Evolutionary conservation across 2,329 filamentous ascomycete genomes (phyloP).

Genomic region (Fusarium sp.): DNA sequence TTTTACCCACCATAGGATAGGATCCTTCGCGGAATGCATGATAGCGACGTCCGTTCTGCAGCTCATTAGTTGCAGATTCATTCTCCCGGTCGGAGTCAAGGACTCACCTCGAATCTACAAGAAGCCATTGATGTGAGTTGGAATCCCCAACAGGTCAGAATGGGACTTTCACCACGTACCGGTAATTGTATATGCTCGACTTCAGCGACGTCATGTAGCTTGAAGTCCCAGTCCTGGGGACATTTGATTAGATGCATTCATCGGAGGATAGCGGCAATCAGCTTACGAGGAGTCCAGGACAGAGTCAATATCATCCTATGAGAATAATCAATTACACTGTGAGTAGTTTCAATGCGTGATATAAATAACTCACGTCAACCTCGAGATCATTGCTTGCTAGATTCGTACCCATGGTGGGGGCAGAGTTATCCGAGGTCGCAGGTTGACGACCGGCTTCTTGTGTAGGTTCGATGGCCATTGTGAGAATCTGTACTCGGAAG

Average conservation of each 20-base stretch:
- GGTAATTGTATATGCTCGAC: constrained; percentile 26
- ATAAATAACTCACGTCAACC: constrained; percentile 2
- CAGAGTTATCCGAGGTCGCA: not conserved
- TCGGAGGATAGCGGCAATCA: accelerated
- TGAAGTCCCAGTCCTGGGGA: not conserved
- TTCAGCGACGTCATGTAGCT: constrained; percentile 29
- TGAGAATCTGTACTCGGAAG: accelerated
- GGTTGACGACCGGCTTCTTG: not conserved
- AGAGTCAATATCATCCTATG: not conserved
- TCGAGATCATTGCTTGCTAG: not conserved
- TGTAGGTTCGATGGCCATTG: not conserved
- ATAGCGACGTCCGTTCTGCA: constrained; percentile 27
- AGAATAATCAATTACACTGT: accelerated
- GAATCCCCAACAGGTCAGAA: accelerated
- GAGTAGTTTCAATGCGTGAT: accelerated
- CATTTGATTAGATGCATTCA: not conserved
- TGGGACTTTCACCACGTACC: not conserved
- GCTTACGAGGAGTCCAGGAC: not conserved
- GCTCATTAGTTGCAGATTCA: not conserved
- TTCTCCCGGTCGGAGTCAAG: accelerated
- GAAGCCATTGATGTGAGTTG: not conserved
- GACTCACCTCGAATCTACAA: constrained; percentile 23
- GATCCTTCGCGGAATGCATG: constrained; percentile 32
- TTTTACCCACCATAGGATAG: constrained; percentile 5
- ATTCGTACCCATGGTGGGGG: not conserved